Evolutionary conservation across 208 protist genomes (phyloP).

Genomic region (Leishmania turanica): DNA sequence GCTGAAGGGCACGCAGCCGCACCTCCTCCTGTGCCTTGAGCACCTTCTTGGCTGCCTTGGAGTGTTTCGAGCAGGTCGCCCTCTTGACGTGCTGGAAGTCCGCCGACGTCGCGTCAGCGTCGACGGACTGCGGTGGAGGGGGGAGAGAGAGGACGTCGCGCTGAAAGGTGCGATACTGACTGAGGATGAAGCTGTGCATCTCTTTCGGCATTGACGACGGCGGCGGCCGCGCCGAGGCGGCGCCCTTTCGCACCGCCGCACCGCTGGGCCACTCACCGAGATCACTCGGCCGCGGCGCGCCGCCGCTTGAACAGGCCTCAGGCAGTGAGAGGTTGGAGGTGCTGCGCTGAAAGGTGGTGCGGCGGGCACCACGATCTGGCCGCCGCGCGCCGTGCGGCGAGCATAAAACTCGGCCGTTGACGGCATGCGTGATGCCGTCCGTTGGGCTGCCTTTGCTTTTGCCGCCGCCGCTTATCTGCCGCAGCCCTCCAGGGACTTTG

Average conservation of each 20-base stretch:
- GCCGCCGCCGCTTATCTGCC: background rate
- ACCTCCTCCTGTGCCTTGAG: constrained; percentile 34
- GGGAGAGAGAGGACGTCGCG: constrained; percentile 20
- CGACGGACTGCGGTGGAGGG: background rate
- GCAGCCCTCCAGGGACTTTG: background rate
- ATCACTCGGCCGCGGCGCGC: background rate
- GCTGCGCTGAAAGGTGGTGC: constrained; percentile 21
- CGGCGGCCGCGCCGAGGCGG: background rate
- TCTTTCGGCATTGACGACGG: constrained; percentile 18
- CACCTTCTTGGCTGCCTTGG: constrained; percentile 13
- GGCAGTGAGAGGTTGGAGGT: background rate
- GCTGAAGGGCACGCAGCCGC: constrained; percentile 45
- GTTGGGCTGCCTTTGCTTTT: background rate
- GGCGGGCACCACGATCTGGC: constrained; percentile 15
- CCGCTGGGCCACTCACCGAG: background rate
- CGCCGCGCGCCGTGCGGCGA: constrained; percentile 14
- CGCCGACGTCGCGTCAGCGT: constrained; percentile 6
- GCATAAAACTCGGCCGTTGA: constrained; percentile 19
- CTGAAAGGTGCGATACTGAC: constrained; percentile 44
- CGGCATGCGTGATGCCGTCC: background rate
- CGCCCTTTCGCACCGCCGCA: background rate
- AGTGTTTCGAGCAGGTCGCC: constrained; percentile 38
- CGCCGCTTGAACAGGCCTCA: background rate
- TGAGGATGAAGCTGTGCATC: constrained; percentile 40
- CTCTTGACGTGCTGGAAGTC: constrained; percentile 9